Evolutionary conservation across 805 yeast genomes (phyloP), one percentile per base, ranked within the genome.

Genomic region (Metschnikowia chrysomelidarum): DNA sequence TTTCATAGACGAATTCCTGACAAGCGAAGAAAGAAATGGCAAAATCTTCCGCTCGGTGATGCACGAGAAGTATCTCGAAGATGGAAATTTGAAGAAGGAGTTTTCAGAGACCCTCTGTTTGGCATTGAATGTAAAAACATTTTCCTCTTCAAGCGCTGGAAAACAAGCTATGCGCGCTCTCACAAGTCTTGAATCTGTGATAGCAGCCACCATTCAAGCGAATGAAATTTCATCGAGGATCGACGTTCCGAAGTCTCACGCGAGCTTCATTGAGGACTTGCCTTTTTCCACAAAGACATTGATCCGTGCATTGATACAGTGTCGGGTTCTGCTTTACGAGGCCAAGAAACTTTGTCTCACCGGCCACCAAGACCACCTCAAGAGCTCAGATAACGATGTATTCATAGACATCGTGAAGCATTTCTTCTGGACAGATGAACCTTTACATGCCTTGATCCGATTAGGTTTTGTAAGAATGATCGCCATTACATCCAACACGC

Each of bases 171-270:
- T 18, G 18, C 14, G 17, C 10, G 18, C 18, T 12, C 21, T 30
- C 19, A 16, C 13, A 26, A 25, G 16, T 13, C 24, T 41, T 5
- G 32, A 36, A 10, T 9, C 12, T 5, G 32, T 46, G 7, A 34
- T 48, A 27, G 73, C 76, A 2, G 66, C 72, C 41, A 71, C 80
- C 0, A 67, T 82, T 17, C 66, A 73, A 16, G 75, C 79, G 70
- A 57, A 70, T 24, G 89, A 83, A 48, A 72, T 81, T 15, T 49
- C 80, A 0, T 66, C 79, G 1, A 67, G 89, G 51, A 51, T 71
- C n/a, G 69, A 71, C 12, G 70, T 66, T 2, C 38, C 30, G 7
- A 41, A 42, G 10, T 50, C 58, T 11, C 53, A 52, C 23, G 32
- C 46, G 5, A 36, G 41, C 7, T 63, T 64, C 32, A 35, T 64